These are phyloP conservation scores for Spiromastix sp. DNA, from an alignment of 2,329 filamentous ascomycete species.

Conservation along the genomic window DNA sequence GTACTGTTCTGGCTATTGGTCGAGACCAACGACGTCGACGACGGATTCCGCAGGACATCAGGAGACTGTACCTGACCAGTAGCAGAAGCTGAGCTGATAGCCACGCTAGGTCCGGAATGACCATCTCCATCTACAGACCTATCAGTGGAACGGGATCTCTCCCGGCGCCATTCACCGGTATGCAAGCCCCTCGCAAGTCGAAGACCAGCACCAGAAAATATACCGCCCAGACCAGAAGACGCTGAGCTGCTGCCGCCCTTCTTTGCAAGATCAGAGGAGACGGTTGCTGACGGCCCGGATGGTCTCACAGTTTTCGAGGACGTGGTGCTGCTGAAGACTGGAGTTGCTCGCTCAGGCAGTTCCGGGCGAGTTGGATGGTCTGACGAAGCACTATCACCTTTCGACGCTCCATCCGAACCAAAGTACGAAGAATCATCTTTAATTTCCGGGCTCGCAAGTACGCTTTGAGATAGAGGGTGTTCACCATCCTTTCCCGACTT, in stretches of 20 bases:
- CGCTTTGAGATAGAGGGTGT: constrained; percentile 66
- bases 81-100: constrained; percentile 34
- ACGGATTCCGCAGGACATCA: constrained; percentile 23
- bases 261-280: too few relatives aligned
- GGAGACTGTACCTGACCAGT: constrained; percentile 32
- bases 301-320: constrained; percentile 35
- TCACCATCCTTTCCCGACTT: constrained; percentile 46
- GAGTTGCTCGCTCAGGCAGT: constrained; percentile 29
- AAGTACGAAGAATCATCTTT: constrained; percentile 31
- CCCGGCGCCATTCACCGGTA: constrained; percentile 27
- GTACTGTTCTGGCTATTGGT: constrained; percentile 7
- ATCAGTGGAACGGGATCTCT: constrained; percentile 25
- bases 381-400: constrained; percentile 10
- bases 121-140: constrained; percentile 22
- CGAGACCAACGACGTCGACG: constrained; percentile 3
- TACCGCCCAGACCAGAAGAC: constrained; percentile 25
- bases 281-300: constrained; percentile 16
- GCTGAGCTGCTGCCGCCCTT: too few relatives aligned
- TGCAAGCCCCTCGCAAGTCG: constrained; percentile 25
- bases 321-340: constrained; percentile 36
- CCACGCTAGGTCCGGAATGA: constrained; percentile 33
- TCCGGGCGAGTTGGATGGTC: constrained; percentile 25
- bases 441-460: constrained; percentile 56
- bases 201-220: constrained; percentile 31
- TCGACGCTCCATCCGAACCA: constrained; percentile 10